Evolutionary conservation across 345 rosid genomes (phyloP).

Genomic region (Camelina sativa): DNA sequence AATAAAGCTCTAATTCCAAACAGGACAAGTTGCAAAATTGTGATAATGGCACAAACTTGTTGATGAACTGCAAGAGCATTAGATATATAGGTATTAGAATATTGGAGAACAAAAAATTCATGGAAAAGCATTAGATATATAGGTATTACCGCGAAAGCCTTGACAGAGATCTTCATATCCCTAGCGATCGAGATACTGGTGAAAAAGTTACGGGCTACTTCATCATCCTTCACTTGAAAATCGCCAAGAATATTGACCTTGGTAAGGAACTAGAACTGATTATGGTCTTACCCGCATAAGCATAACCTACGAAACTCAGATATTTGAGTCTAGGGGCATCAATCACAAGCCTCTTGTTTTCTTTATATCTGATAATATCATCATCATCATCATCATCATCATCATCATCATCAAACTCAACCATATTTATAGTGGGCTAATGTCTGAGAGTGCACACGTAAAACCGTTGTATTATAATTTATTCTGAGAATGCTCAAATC

Average conservation of each 20-base stretch:
- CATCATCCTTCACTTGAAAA: background rate
- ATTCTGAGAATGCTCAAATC: background rate
- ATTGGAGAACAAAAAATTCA: too few species aligned
- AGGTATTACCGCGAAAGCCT: too few species aligned
- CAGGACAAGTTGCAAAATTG: too few species aligned
- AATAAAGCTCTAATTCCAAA: background rate
- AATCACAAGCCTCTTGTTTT: background rate
- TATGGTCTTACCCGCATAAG: background rate
- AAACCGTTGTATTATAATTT: background rate
- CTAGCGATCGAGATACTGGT: background rate
- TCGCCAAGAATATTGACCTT: background rate
- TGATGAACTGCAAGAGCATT: background rate
- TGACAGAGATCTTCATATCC: background rate
- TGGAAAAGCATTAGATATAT: too few species aligned
- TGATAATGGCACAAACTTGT: too few species aligned
- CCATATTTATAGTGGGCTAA: background rate
- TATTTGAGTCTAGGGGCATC: slow-evolving; percentile 2
- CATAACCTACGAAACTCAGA: background rate
- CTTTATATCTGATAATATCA: too few species aligned
- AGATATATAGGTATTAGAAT: too few species aligned
- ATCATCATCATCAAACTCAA: background rate
- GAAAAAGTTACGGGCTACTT: background rate
- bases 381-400: too few species aligned
- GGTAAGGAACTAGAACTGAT: background rate
- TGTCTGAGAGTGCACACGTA: slow-evolving; percentile 16